Evolutionary conservation across 495 filamentous ascomycete species (phyloP).

Genomic region (Podospora comata): DNA sequence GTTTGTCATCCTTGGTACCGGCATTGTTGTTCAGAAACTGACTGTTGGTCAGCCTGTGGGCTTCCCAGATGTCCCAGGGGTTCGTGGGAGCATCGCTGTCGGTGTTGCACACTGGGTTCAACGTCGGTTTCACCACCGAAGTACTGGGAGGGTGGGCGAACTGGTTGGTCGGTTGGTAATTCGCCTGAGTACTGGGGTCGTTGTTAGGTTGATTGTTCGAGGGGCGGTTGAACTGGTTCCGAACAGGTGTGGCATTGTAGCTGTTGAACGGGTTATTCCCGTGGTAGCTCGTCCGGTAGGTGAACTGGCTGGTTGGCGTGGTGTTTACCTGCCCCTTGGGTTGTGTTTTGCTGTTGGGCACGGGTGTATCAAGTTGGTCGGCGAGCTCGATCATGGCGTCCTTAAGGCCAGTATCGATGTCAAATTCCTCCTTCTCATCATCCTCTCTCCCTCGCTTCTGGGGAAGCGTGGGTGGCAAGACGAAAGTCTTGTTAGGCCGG

Average conservation of each 20-base stretch:
- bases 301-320: not conserved
- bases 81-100: not conserved
- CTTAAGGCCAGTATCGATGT: not conserved
- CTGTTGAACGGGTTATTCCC: not conserved
- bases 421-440: not conserved
- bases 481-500: not conserved
- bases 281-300: not conserved
- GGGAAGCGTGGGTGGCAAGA: not conserved
- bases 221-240: not conserved
- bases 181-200: no score
- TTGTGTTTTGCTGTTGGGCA: constrained; percentile 1
- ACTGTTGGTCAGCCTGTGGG: not conserved
- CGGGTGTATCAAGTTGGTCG: not conserved
- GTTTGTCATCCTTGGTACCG: not conserved
- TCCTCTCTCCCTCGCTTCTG: not conserved
- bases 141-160: no score
- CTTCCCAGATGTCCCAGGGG: not conserved
- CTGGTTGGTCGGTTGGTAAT: no score
- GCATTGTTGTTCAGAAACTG: not conserved
- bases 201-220: not conserved
- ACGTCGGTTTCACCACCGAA: no score
- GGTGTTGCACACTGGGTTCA: not conserved
- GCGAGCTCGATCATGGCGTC: not conserved
- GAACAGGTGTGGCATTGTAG: not conserved
- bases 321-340: not conserved